Base-by-base conservation (phyloP, 805 yeast genomes). In the Candida golubevii region DNA sequence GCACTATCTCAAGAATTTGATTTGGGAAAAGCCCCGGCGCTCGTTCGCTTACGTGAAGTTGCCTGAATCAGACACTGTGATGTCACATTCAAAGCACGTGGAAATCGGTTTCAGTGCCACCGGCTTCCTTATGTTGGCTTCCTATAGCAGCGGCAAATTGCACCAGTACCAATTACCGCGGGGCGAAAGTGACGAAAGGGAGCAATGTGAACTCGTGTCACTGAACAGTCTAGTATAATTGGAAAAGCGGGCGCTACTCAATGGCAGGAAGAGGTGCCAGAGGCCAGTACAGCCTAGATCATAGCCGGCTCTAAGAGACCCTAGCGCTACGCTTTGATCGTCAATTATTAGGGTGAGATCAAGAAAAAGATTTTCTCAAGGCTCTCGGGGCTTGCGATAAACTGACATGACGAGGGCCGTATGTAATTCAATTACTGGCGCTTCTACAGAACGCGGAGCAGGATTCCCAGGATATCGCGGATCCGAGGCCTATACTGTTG, bases 1-100 rank as follows among this genome's bases (percentile, higher is more conserved):
- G 44, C 62, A 67, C 39, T 71, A 69, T 54, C 47, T 70, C 44
- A 69, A 67, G 36, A 71, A 68, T 44, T 55, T 70, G 37, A 63
- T 70, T 7, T 64, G 71, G 67, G 71, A 67, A 42, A 72, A 72
- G 1, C 75, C 76, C 3, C 54, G 61, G 34, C 49, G 76, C 33
- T 68, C 74, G 6, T 71, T 71, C 57, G 72, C 72, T 14, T 69
- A 58, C 46, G 63, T 70, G 30, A 67, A 63, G 49, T 46, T 71
- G 3, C 71, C 71, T 4, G 71, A 63, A 43, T 7, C 44, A 7
- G 40, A 40, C n/a, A n/a, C 38, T 13, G 23, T 18, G 23, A 3
- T 5, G 5, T 18, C 5, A 5, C 34, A 33, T 10, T 18, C 33
- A 7, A 54, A 58, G 40, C 58, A 50, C 28, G 66, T 68, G 13